A percentile compares a stretch with the other conserved stretches of the same genome.
phyloP scores from a whole-genome alignment of 495 filamentous ascomycete genomes.

The Podospora conica region DNA sequence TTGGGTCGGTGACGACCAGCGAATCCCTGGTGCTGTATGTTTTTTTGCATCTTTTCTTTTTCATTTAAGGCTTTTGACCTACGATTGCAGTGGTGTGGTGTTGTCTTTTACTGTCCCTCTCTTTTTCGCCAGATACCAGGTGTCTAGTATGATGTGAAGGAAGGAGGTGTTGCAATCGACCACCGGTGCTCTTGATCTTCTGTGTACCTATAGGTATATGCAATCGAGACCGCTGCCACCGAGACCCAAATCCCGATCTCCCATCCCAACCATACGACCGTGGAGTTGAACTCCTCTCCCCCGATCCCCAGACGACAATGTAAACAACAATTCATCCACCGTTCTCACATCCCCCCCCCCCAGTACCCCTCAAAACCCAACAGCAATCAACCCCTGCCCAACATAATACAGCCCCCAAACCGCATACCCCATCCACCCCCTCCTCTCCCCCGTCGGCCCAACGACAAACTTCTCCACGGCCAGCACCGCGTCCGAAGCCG shows the following conservation, averaged over 20 bases:
- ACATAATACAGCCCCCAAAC: conserved; percentile 29
- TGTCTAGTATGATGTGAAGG: too few relatives aligned
- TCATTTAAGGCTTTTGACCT: too few relatives aligned
- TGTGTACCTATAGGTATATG: too few relatives aligned
- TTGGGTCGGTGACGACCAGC: too few relatives aligned
- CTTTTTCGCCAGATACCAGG: too few relatives aligned
- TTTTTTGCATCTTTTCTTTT: too few relatives aligned
- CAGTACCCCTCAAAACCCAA: conserved; percentile 7
- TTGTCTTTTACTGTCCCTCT: too few relatives aligned
- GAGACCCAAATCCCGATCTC: background rate
- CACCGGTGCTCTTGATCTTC: too few relatives aligned
- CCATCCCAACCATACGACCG: background rate
- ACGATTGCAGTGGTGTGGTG: too few relatives aligned
- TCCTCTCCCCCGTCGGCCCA: background rate
- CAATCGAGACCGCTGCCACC: background rate
- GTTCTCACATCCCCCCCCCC: background rate
- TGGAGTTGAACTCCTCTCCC: background rate
- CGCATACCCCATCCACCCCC: conserved; percentile 22
- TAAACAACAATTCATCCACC: background rate
- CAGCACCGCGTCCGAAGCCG: conserved; percentile 22
- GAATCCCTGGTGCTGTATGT: too few relatives aligned
- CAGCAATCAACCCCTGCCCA: conserved; percentile 26
- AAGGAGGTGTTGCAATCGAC: too few relatives aligned
- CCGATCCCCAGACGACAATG: background rate
- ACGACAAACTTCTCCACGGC: conserved; percentile 22